Conservation (phyloP, 768 basidiomycete genomes). For the Suillus paluster region DNA sequence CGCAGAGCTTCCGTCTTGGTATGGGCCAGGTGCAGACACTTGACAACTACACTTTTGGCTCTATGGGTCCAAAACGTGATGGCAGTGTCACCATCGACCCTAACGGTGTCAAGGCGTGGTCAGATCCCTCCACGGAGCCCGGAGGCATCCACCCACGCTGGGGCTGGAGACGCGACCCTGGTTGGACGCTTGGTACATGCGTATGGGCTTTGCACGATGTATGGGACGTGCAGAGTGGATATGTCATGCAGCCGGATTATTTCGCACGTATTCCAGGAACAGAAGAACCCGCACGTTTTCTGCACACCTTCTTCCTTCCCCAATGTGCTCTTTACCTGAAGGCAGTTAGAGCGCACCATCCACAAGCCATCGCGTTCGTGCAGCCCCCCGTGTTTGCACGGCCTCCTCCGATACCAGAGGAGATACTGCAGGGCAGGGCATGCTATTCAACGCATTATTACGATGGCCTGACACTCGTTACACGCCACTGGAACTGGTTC, state of each 20-base stretch:
- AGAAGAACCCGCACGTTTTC: slow-evolving; percentile 62
- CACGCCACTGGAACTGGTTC: slow-evolving; percentile 92
- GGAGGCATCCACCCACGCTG: slow-evolving; percentile 67
- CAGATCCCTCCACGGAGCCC: slow-evolving; percentile 53
- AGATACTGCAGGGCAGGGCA: slow-evolving; percentile 65
- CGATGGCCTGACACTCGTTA: slow-evolving; percentile 92
- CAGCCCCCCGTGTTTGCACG: slow-evolving; percentile 89
- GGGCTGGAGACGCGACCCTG: slow-evolving; percentile 79
- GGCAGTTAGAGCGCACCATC: slow-evolving; percentile 70
- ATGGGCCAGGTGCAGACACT: slow-evolving; percentile 86
- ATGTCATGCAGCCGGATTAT: slow-evolving; percentile 73
- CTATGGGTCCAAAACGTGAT: slow-evolving; percentile 73
- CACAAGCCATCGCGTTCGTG: slow-evolving; percentile 85
- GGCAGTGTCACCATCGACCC: slow-evolving; percentile 88
- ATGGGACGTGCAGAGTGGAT: slow-evolving; percentile 79
- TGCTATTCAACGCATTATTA: slow-evolving; percentile 89
- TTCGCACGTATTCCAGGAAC: slow-evolving; percentile 57
- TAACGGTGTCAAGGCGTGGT: slow-evolving; percentile 79
- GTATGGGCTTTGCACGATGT: slow-evolving; percentile 90
- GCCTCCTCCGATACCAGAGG: slow-evolving; percentile 67
- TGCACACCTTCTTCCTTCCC: slow-evolving; percentile 79
- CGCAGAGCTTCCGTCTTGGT: slow-evolving; percentile 82
- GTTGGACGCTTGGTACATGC: slow-evolving; percentile 81
- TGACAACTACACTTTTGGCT: slow-evolving; percentile 80
- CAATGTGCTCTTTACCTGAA: slow-evolving; percentile 62